Conservation (phyloP, 192 early-diverging fungal genomes). For the Coemansia sp. region DNA sequence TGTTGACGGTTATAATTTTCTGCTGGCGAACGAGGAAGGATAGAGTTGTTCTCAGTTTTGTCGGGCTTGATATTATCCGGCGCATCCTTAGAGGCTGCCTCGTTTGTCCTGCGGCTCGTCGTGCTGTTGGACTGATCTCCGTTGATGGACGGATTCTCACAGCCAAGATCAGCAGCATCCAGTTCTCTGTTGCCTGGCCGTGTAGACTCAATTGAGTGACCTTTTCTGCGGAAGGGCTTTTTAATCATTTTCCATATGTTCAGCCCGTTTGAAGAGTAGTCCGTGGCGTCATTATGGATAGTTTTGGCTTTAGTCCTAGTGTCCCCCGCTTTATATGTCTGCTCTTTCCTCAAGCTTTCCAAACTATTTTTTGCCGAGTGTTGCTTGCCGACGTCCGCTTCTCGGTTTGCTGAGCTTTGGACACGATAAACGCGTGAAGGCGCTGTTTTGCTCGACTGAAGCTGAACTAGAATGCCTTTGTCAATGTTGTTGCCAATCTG, state of each 20-base stretch:
- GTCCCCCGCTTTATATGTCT: background rate
- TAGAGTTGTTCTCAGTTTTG: background rate
- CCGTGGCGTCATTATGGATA: background rate
- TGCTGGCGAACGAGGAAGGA: background rate
- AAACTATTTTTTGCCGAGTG: background rate
- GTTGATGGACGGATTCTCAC: background rate
- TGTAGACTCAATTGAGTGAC: background rate
- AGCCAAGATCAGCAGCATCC: background rate
- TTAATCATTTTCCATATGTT: background rate
- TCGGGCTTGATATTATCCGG: background rate
- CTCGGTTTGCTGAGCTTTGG: background rate
- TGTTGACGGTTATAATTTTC: background rate
- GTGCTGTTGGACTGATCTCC: background rate
- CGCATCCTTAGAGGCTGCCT: background rate
- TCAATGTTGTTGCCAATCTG: background rate
- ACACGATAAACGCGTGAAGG: constrained; percentile 3
- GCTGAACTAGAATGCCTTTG: background rate
- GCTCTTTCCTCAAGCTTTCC: background rate
- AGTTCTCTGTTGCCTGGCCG: background rate
- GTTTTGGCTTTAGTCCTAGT: background rate
- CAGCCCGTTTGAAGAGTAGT: background rate
- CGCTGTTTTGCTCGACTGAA: background rate
- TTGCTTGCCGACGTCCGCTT: background rate
- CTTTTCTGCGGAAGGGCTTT: background rate
- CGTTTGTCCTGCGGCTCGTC: background rate